phyloP scores from a whole-genome alignment of 345 rosid species.

The Rhodamnia argentea region DNA sequence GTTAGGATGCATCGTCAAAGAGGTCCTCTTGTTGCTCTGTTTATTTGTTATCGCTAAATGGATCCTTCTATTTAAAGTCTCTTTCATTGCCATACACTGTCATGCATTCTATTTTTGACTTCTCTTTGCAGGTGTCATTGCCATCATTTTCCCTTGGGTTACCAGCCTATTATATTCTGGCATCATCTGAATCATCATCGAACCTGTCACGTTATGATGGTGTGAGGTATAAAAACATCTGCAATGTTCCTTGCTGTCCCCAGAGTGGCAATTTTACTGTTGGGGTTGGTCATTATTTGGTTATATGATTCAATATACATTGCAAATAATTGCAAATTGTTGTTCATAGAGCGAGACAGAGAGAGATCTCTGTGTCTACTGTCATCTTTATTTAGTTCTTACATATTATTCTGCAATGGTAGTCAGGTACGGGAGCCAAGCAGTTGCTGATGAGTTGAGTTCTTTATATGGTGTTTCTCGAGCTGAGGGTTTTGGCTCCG shows the following conservation, averaged over 20 bases:
- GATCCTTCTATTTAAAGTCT: background rate
- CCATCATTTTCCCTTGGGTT: slow-evolving; percentile 84
- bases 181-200: slow-evolving; percentile 86
- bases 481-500: slow-evolving; percentile 78
- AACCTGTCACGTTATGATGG: slow-evolving; percentile 90
- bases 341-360: background rate
- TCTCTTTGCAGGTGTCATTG: slow-evolving; percentile 50
- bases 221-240: slow-evolving; percentile 38
- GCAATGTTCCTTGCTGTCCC: background rate
- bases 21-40: slow-evolving; percentile 21
- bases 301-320: background rate
- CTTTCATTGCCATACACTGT: background rate
- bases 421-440: slow-evolving; percentile 76
- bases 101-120: background rate
- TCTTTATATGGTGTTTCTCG: slow-evolving; percentile 68
- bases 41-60: background rate
- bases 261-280: background rate
- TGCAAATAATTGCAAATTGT: background rate
- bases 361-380: background rate
- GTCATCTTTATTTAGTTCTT: background rate
- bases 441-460: slow-evolving; percentile 58
- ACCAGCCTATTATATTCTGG: slow-evolving; percentile 87
- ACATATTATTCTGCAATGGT: background rate
- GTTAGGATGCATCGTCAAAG: slow-evolving; percentile 65
- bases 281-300: background rate